A percentile compares a stretch with the other conserved stretches of the same genome.
These are phyloP conservation scores for Cercospora zeae-maydis DNA, from an alignment of 2,329 filamentous ascomycete genomes.

Conservation along the genomic window DNA sequence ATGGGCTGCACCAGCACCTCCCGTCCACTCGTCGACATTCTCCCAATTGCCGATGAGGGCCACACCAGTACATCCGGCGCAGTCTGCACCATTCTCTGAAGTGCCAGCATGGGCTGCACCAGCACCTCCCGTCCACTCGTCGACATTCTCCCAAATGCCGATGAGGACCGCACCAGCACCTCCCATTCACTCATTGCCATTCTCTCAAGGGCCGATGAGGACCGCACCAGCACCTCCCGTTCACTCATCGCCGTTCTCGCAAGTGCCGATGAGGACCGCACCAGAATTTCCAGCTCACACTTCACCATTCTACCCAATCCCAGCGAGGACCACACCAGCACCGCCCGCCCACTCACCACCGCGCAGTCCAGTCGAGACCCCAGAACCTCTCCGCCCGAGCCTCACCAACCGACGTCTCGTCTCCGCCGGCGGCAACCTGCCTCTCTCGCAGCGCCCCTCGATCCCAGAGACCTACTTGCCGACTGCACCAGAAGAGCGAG, in stretches of 20 bases:
- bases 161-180: too few relatives aligned
- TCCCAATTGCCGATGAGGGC: too few relatives aligned
- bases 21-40: too few relatives aligned
- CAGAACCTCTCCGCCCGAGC: not conserved
- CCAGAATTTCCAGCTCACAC: too few relatives aligned
- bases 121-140: not conserved
- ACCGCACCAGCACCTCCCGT: not conserved
- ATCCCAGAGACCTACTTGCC: slow-evolving; percentile 4
- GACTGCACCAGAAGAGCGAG: not conserved
- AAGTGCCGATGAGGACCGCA: too few relatives aligned
- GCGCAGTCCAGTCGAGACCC: not conserved
- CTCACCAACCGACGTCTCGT: slow-evolving; percentile 1
- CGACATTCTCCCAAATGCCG: too few relatives aligned
- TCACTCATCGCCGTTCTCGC: too few relatives aligned
- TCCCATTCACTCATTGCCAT: too few relatives aligned
- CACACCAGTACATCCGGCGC: too few relatives aligned
- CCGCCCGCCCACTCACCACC: not conserved
- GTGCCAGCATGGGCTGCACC: not conserved
- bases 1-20: not conserved
- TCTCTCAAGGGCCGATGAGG: too few relatives aligned
- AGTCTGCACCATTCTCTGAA: too few relatives aligned
- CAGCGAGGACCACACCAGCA: not conserved
- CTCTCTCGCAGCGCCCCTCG: not conserved
- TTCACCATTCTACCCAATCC: not conserved
- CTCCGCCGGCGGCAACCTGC: not conserved